Conservation (phyloP, 2,329 filamentous ascomycete species). For the Monosporascus sp. region DNA sequence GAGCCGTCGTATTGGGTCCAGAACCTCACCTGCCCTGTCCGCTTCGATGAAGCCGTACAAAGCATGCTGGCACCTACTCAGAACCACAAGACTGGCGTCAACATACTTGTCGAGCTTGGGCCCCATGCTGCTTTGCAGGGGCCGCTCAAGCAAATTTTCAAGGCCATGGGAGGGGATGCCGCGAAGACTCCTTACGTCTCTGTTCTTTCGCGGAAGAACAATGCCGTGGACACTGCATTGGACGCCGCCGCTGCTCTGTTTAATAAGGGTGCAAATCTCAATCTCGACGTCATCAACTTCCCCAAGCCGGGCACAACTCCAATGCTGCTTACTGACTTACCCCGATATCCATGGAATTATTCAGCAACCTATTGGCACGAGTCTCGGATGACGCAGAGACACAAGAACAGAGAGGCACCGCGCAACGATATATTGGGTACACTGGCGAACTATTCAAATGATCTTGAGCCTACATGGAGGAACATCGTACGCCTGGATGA, state of each 20-base stretch:
- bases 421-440: constrained; percentile 43
- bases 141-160: constrained; percentile 45
- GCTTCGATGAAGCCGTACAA: constrained; percentile 33
- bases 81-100: constrained; percentile 32
- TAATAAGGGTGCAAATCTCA: constrained; percentile 35
- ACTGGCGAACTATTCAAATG: constrained; percentile 36
- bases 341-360: constrained; percentile 44
- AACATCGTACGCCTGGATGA: constrained; percentile 42
- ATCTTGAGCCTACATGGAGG: constrained; percentile 43
- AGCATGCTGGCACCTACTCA: constrained; percentile 32
- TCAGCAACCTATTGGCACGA: constrained; percentile 42
- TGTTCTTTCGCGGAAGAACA: constrained; percentile 45
- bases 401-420: constrained; percentile 33
- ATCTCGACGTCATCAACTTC: constrained; percentile 43
- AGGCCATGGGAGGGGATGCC: constrained; percentile 34
- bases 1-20: constrained; percentile 40
- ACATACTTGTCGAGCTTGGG: constrained; percentile 43
- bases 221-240: constrained; percentile 39
- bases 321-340: constrained; percentile 36
- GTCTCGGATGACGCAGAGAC: constrained; percentile 35
- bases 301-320: constrained; percentile 29
- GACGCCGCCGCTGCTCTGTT: constrained; percentile 40
- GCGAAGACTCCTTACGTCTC: constrained; percentile 38
- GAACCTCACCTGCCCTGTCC: constrained; percentile 33
- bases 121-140: constrained; percentile 45